Base-by-base conservation (phyloP, 208 protist genomes). In the Leishmania tropica region DNA sequence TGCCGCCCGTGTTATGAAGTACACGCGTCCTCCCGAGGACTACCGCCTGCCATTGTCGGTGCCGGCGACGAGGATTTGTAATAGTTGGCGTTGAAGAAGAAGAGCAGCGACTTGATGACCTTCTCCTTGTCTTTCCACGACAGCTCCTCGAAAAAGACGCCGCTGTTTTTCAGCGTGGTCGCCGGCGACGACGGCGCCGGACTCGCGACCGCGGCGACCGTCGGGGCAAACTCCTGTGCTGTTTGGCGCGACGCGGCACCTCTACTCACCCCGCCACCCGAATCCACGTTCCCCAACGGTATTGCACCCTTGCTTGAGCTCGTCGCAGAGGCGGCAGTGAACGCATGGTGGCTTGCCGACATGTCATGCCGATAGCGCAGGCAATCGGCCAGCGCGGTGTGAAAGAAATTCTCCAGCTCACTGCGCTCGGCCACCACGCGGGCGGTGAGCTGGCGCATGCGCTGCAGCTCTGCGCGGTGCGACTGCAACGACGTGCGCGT, bases 81-180 rank as follows among this genome's bases (percentile, higher is more conserved):
- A 76, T 90, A 94, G n/a, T 89, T 91, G 51, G 88, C 81, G 83
- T 96, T 96, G 76, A 96, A 90, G 81, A 87, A 96, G 71, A 94
- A 95, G 47, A 96, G 84, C 31, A 96, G 84, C 72, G 93, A 86
- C 80, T 96, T 96, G 80, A 96, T 96, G 31, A 96, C 89, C 81
- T 92, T 93, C 65, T 96, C 93, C 79, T 96, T 96, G 79, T 95
- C 93, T 31, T 89, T 86, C 92, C 93, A 96, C 28, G 89, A 76
- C 17, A 96, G 76, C 31, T 94, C 88, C 5, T 88, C 86, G 72
- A 96, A 83, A 81, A 87, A 89, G 28, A 67, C 87, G 37, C 70
- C 68, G 58, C 56, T 76, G 79, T 60, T n/a, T 19, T 81, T 81
- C 37, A 48, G 40, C n/a, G 68, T 60, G 42, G 47, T n/a, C 40